A percentile compares a stretch with the other conserved stretches of the same genome.
phyloP scores from a whole-genome alignment of 495 filamentous ascomycete genomes.

The Xylaria bambusicola region DNA sequence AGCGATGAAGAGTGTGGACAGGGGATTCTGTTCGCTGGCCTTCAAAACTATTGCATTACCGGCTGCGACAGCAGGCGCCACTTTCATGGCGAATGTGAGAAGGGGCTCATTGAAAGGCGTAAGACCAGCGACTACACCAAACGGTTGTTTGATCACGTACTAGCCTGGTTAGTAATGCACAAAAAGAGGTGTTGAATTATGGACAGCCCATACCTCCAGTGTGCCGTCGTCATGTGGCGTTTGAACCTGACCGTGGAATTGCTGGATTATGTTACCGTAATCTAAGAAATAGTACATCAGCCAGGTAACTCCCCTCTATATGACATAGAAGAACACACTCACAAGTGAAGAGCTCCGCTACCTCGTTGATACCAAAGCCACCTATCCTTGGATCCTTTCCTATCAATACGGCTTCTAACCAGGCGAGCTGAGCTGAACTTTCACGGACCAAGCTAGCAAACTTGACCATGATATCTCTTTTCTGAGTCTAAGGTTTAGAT shows the following conservation, averaged over 20 bases:
- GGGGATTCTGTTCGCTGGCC: constrained; percentile 51
- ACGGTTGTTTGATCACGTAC: constrained; percentile 36
- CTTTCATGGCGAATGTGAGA: constrained; percentile 52
- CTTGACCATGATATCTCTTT: constrained; percentile 52
- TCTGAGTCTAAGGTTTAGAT: constrained; percentile 35
- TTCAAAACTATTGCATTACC: constrained; percentile 57
- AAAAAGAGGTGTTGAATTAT: not conserved
- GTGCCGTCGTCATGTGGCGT: constrained; percentile 23
- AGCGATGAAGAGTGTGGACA: constrained; percentile 57
- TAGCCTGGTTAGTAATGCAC: constrained; percentile 10
- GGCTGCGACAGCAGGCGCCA: constrained; percentile 51
- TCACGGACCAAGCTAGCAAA: constrained; percentile 53
- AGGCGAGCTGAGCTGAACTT: constrained; percentile 50
- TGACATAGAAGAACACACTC: constrained; percentile 34
- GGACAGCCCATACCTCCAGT: constrained; percentile 15
- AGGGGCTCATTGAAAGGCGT: constrained; percentile 47
- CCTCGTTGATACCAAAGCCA: constrained; percentile 2
- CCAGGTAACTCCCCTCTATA: too few species aligned
- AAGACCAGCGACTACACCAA: constrained; percentile 34
- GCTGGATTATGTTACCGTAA: constrained; percentile 18
- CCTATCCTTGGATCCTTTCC: constrained; percentile 11
- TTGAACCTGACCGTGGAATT: constrained; percentile 16
- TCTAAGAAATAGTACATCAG: constrained; percentile 30
- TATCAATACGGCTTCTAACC: constrained; percentile 42
- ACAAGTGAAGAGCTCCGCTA: constrained; percentile 51